phyloP scores from a whole-genome alignment of 2,329 filamentous ascomycete genomes.

The Cladosporium cucumerinum region DNA sequence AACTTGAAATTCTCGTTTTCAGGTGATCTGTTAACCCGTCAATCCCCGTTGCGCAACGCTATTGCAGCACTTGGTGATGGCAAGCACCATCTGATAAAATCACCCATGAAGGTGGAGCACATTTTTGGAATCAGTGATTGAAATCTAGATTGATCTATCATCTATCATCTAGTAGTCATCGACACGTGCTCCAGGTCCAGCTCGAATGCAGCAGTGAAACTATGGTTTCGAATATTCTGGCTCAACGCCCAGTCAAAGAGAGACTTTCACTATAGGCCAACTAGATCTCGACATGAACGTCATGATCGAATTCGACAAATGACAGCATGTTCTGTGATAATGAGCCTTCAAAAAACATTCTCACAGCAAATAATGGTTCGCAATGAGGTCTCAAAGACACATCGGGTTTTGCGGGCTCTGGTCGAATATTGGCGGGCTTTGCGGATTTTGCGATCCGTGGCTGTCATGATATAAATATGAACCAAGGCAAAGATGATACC shows the following conservation, averaged over 20 bases:
- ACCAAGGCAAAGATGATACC: not conserved
- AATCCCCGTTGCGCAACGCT: too few species aligned
- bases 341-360: not conserved
- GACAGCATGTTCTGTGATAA: not conserved
- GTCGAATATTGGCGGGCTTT: not conserved
- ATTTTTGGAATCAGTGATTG: not conserved
- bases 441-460: not conserved
- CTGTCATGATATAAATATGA: not conserved
- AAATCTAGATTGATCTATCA: not conserved
- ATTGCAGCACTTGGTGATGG: too few species aligned
- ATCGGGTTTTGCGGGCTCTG: not conserved
- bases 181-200: not conserved
- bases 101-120: not conserved
- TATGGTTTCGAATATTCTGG: not conserved
- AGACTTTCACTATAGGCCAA: not conserved
- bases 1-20: too few species aligned
- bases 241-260: not conserved
- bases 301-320: not conserved
- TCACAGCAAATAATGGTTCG: not conserved
- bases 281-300: not conserved
- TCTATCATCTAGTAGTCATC: not conserved
- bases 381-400: not conserved
- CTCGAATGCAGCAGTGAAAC: not conserved
- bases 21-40: too few species aligned
- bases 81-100: not conserved